phyloP scores from a whole-genome alignment of 768 basidiomycete genomes.

The Serendipita sp. region DNA sequence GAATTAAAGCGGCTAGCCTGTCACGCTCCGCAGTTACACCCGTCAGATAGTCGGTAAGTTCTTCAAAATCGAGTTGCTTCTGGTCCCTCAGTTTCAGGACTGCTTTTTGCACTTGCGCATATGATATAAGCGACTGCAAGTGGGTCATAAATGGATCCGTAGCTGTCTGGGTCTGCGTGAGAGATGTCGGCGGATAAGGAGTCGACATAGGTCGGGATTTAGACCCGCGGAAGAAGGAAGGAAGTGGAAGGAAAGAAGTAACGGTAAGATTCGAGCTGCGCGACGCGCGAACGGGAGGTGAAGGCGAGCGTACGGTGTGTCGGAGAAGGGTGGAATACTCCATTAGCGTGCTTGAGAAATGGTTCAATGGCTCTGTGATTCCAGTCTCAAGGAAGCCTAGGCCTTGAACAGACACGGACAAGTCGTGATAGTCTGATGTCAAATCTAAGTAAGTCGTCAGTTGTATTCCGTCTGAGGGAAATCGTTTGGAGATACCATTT shows the following conservation, averaged over 20 bases:
- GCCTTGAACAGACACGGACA: conserved; percentile 90
- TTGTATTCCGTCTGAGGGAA: background rate
- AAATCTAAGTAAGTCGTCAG: conserved; percentile 45
- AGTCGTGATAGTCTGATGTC: conserved; percentile 90
- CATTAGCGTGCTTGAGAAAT: conserved; percentile 89
- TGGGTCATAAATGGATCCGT: conserved; percentile 84
- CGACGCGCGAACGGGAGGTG: background rate
- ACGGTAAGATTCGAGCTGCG: background rate
- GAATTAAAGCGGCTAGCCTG: conserved; percentile 73
- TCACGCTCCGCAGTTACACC: conserved; percentile 90
- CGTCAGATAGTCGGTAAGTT: conserved; percentile 85
- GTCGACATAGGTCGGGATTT: background rate
- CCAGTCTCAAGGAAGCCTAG: conserved; percentile 96
- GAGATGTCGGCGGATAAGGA: conserved; percentile 1
- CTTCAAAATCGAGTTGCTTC: conserved; percentile 97
- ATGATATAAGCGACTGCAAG: conserved; percentile 81
- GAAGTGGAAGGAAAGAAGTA: background rate
- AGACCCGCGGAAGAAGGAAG: background rate
- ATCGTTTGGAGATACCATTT: conserved; percentile 49
- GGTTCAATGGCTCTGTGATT: conserved; percentile 92
- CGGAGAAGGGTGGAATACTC: conserved; percentile 86
- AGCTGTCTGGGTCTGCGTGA: conserved; percentile 61
- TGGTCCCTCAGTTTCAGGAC: conserved; percentile 92
- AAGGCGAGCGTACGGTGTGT: conserved; percentile 43
- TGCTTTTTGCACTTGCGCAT: conserved; percentile 83